Evolutionary conservation across 768 basidiomycete genomes (phyloP).

Genomic region (Cystoderma amianthinum): DNA sequence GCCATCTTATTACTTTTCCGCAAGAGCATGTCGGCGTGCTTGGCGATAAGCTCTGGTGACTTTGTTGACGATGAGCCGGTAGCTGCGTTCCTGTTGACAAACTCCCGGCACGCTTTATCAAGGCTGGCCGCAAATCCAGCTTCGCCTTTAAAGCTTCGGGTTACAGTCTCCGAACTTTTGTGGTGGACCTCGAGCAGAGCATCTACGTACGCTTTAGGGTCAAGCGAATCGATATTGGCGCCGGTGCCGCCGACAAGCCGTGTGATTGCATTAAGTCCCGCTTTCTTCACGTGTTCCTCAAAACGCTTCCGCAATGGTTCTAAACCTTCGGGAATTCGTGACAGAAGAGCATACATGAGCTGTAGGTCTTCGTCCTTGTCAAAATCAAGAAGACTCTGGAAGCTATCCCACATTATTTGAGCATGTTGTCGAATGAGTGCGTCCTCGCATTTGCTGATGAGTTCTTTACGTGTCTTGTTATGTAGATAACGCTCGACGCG

Average conservation of each 20-base stretch:
- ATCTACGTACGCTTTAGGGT: conserved; percentile 95
- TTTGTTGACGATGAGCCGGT: conserved; percentile 85
- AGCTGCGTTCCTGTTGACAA: conserved; percentile 91
- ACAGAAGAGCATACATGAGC: conserved; percentile 91
- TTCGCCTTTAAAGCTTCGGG: conserved; percentile 89
- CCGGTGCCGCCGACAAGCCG: conserved; percentile 64
- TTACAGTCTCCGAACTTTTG: conserved; percentile 91
- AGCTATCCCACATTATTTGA: conserved; percentile 91
- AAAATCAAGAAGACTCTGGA: conserved; percentile 87
- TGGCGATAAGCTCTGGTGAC: conserved; percentile 92
- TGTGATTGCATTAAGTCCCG: conserved; percentile 79
- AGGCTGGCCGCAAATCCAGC: conserved; percentile 93
- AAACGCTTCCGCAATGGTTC: conserved; percentile 92
- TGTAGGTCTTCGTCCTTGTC: conserved; percentile 96
- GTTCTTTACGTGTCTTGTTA: conserved; percentile 81
- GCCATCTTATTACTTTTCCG: conserved; percentile 97
- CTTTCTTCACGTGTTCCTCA: conserved; percentile 92
- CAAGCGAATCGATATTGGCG: conserved; percentile 59
- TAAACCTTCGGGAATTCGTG: conserved; percentile 89
- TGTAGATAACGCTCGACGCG: conserved; percentile 94
- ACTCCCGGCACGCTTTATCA: conserved; percentile 96
- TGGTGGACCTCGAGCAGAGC: conserved; percentile 87
- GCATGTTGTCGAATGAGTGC: conserved; percentile 90
- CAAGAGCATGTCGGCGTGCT: conserved; percentile 87
- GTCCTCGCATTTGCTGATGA: conserved; percentile 85